phyloP scores from a whole-genome alignment of 2,329 filamentous ascomycete genomes.

The Aspergillus calidoustus region DNA sequence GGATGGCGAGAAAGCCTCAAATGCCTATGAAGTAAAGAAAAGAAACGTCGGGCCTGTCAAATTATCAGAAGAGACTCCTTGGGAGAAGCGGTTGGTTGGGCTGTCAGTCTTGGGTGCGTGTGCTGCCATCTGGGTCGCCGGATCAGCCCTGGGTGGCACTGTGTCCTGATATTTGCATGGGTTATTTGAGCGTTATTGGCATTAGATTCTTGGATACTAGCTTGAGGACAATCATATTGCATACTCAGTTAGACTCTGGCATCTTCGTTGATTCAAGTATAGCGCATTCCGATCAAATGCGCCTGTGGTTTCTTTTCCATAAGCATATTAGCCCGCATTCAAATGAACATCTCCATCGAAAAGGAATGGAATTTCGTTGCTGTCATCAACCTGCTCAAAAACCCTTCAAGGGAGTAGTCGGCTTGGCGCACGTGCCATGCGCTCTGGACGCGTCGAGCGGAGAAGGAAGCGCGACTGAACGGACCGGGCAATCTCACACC shows the following conservation, averaged over 20 bases:
- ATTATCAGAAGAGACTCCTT: slow-evolving; percentile 67
- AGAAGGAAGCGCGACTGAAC: slow-evolving; percentile 24
- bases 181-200: background rate
- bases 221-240: background rate
- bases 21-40: slow-evolving; percentile 32
- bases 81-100: slow-evolving; percentile 58
- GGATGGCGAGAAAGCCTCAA: slow-evolving; percentile 16
- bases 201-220: slow-evolving; percentile 8
- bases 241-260: background rate
- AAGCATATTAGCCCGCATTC: background rate
- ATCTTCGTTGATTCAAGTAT: background rate
- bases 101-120: slow-evolving; percentile 40
- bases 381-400: background rate
- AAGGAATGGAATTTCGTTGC: slow-evolving; percentile 12
- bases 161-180: slow-evolving; percentile 19
- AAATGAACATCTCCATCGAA: background rate
- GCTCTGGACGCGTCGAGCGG: slow-evolving; percentile 24
- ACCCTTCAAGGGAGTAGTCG: background rate
- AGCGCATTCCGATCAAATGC: background rate
- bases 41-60: slow-evolving; percentile 58
- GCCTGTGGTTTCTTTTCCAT: background rate
- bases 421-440: slow-evolving; percentile 29
- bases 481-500: background rate
- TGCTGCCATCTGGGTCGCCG: slow-evolving; percentile 43
- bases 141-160: slow-evolving; percentile 37